A percentile compares a stretch with the other conserved stretches of the same genome.
Conservation (phyloP, 306 rosid genomes). For the Comarum palustre region DNA sequence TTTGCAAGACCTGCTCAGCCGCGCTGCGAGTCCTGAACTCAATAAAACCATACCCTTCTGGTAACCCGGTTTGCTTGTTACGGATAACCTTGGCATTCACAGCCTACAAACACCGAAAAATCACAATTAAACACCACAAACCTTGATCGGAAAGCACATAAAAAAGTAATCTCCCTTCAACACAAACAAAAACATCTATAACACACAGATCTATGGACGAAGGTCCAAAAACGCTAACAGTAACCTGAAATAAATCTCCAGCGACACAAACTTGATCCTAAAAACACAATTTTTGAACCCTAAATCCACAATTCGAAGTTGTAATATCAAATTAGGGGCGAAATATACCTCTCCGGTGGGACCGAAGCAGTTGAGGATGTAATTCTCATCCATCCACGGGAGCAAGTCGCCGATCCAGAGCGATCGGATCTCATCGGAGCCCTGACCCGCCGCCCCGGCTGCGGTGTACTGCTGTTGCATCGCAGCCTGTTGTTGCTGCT, state of each 20-base stretch:
- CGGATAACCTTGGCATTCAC: slow-evolving; percentile 55
- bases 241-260: background rate
- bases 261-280: background rate
- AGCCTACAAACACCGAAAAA: slow-evolving; percentile 26
- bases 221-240: background rate
- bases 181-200: background rate
- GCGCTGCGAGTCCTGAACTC: slow-evolving; percentile 46
- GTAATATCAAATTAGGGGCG: background rate
- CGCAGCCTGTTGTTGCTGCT: slow-evolving; percentile 18
- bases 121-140: background rate
- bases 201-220: background rate
- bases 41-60: slow-evolving; percentile 62
- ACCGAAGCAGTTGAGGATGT: slow-evolving; percentile 43
- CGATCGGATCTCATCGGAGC: slow-evolving; percentile 51
- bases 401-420: slow-evolving; percentile 73
- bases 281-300: background rate
- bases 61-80: slow-evolving; percentile 45
- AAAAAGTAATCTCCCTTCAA: background rate
- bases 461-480: slow-evolving; percentile 32
- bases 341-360: slow-evolving; percentile 48
- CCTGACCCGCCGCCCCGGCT: background rate
- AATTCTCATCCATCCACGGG: slow-evolving; percentile 66
- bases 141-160: background rate
- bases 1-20: slow-evolving; percentile 46
- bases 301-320: background rate